Conservation (phyloP, 2,329 filamentous ascomycete genomes). For the Ramularia endophylla region DNA sequence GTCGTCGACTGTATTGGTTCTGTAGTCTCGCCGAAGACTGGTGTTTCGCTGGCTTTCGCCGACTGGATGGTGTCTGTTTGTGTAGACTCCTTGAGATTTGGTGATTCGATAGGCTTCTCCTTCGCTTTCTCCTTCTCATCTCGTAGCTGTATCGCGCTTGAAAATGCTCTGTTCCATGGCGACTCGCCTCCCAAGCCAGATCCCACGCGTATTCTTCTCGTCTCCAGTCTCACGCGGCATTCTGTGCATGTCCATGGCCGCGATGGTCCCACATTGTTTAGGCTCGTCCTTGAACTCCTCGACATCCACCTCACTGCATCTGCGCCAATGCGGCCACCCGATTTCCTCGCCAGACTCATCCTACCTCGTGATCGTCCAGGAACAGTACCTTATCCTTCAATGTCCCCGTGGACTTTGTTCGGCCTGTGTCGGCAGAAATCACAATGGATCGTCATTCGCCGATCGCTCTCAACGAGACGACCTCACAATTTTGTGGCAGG, state of each 20-base stretch:
- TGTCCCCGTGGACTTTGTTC: background rate
- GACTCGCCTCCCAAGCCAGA: background rate
- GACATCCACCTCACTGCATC: conserved; percentile 4
- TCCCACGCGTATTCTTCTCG: conserved; percentile 3
- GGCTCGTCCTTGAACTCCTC: conserved; percentile 7
- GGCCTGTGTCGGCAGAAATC: background rate
- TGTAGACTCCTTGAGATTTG: conserved; percentile 2
- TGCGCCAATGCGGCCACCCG: conserved; percentile 4
- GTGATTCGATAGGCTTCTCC: conserved; percentile 8
- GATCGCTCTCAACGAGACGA: conserved; percentile 20
- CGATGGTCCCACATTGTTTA: background rate
- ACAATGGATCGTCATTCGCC: background rate
- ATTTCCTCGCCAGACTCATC: conserved; percentile 5
- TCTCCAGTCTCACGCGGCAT: conserved; percentile 12
- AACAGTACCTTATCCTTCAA: too few species aligned
- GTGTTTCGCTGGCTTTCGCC: too few species aligned
- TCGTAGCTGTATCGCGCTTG: conserved; percentile 9
- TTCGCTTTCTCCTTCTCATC: conserved; percentile 5
- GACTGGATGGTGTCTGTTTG: background rate
- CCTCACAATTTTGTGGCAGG: conserved; percentile 22
- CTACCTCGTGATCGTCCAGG: conserved; percentile 1
- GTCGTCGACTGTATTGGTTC: conserved; percentile 2
- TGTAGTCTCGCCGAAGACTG: background rate
- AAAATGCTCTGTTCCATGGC: conserved; percentile 10
- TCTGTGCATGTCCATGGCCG: conserved; percentile 18